Base-by-base conservation (phyloP, 352 stramenopile species). In the Pythium phragmiticola region DNA sequence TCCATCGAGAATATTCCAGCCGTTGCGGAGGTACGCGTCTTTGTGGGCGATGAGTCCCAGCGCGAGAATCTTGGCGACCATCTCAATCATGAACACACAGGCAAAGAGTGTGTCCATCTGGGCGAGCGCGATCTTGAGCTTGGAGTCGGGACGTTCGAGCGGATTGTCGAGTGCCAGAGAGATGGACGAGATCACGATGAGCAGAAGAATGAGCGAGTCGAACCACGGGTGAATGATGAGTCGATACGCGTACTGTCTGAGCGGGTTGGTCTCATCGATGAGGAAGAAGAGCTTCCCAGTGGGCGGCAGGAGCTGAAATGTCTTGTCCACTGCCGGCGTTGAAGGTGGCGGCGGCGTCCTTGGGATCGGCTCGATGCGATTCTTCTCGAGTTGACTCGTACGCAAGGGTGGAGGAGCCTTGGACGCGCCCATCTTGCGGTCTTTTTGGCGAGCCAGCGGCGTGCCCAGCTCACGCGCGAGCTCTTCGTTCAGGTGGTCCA, bases 1-100 rank as follows among this genome's bases (percentile, higher is more conserved):
- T 23, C 87, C 79, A 57, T 98, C 92, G 2, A 98, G 73, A 6
- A 97, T 69, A 45, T 98, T 97, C 93, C 93, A 98, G 5, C 69
- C 74, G 53, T 84, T 87, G 11, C 82, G 72, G 17, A 98, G 47
- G 60, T 98, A 98, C 30, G 89, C 64, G 7, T 68, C 63, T 71
- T 87, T 79, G 63, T 90, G 71, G 3, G 77, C 19, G 2, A 93
- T 36, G 0, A 98, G 62, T 0, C 92, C 91, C 12, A 94, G 68
- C 0, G 93, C 85, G 17, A 97, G 61, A 53, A 97, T 84, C 68
- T 98, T 98, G 42, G 95, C 69, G 14, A 89, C 60, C 84, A 97
- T 96, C 75, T 98, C 93, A 1, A 89, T 11, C 9, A 77, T 70
- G 39, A 98, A 98, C 14, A 98, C 57, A 1, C 87, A 65, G 0